Evolutionary conservation across 2,329 filamentous ascomycete species (phyloP), one percentile per base, ranked within the genome.

Genomic region (Aspergillus novofumigatus): DNA sequence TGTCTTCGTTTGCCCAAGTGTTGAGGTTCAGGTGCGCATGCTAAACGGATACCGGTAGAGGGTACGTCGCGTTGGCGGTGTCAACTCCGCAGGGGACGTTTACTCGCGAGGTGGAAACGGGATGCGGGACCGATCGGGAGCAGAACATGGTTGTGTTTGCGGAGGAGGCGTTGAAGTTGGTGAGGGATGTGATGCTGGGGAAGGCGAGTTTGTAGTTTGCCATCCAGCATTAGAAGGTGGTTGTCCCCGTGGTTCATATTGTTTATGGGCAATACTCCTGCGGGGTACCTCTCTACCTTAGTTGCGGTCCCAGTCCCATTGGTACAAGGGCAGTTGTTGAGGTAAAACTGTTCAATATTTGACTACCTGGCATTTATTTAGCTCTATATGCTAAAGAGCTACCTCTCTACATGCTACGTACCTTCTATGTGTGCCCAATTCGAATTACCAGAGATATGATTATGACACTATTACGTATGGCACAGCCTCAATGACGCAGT

Each of bases 121-220:
- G 80, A 7, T 79, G 77, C 8, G 75, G 32, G 14, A 38, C 69
- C 2, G 79, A 86, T 65, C 73, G 85, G 55, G 80, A 83, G 66
- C 80, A 63, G 52, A 88, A 88, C 66, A 88, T 88, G 85, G 77
- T 87, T 57, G 70, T 71, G 41, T 88, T 88, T 77, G 83, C 85
- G 0, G 75, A 78, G 3, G 83, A 84, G 69, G 83, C 75, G 25
- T 71, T 87, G 73, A 79, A 68, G 65, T 67, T 87, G 59, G 68
- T 86, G 61, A 78, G 75, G 64, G 84, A 86, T 72, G 80, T 84
- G 35, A 77, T 86, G 44, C 77, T 77, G 47, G 63, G 59, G 49
- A 59, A 65, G 52, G 61, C 58, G 50, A 68, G 62, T 59, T 10
- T 64, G 44, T 65, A 41, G 5, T 35, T 14, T 32, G 32, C 32